Base-by-base conservation (phyloP, 2,329 filamentous ascomycete genomes). In the Tothia fuscella region DNA sequence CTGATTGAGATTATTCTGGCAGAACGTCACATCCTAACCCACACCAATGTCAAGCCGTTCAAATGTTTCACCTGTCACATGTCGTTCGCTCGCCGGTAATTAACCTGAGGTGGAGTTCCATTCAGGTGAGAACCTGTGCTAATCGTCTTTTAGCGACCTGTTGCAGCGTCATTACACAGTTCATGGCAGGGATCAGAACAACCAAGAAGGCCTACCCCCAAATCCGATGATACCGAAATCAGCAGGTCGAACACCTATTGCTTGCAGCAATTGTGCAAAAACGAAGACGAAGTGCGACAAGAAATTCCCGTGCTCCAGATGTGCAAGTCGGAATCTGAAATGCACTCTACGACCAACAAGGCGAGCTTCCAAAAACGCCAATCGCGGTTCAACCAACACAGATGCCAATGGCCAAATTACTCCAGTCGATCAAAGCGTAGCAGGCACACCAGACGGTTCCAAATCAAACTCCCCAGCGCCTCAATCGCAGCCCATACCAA, bases 241-340 rank as follows among this genome's bases (percentile, higher is more conserved):
- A 2, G 67, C 67, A 12, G 67, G 67, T 13, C 57, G 67, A 45
- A 71, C 67, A 26, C 67, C 67, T 9, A 71, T 70, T 46, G 67
- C 67, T 20, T 71, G 67, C 56, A 68, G 62, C 51, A 70, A 70
- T 45, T 71, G 67, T 48, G 67, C 67, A 7, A 70, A 70, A 53
- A 70, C 67, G 3, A 71, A 71, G 57, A 71, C 67, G 10, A 71
- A 70, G 47, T 71, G 67, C 47, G 67, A 71, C 48, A 70, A 70
- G 56, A 70, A 70, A 54, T 70, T 70, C 43, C 67, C 67, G n/a
- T 71, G 67, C 56, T 67, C 61, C 49, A 58, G 67, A 45, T 71
- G 67, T 56, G 65, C 64, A n/a, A 59, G 61, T 13, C 55, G 67
- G 35, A 69, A 69, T 47, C 57, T 71, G 31, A 56, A 61, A 43